Evolutionary conservation across 768 basidiomycete genomes (phyloP).

Genomic region (Brasilioporus rufonigricans): DNA sequence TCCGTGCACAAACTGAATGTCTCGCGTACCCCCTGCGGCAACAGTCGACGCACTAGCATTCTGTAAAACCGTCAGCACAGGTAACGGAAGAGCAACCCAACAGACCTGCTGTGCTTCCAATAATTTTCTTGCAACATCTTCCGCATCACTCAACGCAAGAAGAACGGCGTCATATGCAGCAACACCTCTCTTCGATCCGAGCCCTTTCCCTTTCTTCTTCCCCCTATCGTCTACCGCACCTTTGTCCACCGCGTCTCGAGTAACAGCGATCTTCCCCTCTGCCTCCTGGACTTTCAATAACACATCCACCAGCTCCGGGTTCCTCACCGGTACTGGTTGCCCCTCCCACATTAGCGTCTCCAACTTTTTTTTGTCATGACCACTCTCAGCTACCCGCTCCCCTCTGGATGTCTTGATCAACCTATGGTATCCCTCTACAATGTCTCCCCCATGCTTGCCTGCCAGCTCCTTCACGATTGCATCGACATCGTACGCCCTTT

Average conservation of each 20-base stretch:
- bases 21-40: conserved; percentile 51
- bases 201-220: conserved; percentile 38
- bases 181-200: conserved; percentile 67
- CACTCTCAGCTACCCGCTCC: conserved; percentile 39
- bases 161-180: conserved; percentile 87
- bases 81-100: background rate
- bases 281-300: conserved; percentile 81
- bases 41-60: conserved; percentile 40
- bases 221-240: conserved; percentile 27
- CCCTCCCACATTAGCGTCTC: conserved; percentile 74
- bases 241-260: conserved; percentile 24
- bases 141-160: conserved; percentile 84
- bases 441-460: conserved; percentile 49
- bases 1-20: conserved; percentile 81
- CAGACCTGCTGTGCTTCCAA: conserved; percentile 81
- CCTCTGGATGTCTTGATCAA: conserved; percentile 50
- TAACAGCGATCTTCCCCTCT: conserved; percentile 52
- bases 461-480: conserved; percentile 67
- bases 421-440: conserved; percentile 62
- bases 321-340: conserved; percentile 78
- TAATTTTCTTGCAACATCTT: conserved; percentile 77
- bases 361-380: conserved; percentile 52
- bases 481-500: conserved; percentile 79
- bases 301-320: conserved; percentile 88
- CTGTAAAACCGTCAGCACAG: conserved; percentile 26